Evolutionary conservation across 805 yeast species (phyloP).

Genomic region (Teunomyces funiuensis): DNA sequence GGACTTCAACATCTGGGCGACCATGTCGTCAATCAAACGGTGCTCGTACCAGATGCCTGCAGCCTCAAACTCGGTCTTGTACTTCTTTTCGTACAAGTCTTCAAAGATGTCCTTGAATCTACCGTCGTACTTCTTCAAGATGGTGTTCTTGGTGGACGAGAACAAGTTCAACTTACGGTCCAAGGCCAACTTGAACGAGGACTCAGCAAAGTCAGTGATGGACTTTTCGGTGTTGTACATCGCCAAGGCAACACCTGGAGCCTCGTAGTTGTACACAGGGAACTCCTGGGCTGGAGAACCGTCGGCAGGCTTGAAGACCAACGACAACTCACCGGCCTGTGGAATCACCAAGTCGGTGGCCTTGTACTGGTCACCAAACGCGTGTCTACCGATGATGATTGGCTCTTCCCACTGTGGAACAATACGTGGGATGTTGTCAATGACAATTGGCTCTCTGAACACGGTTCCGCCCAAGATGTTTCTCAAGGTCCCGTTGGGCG

Average conservation of each 20-base stretch:
- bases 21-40: slow-evolving; percentile 84
- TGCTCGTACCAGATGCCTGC: slow-evolving; percentile 73
- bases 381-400: slow-evolving; percentile 83
- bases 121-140: slow-evolving; percentile 79
- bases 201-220: slow-evolving; percentile 73
- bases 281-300: slow-evolving; percentile 49
- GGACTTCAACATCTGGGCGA: slow-evolving; percentile 84
- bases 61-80: slow-evolving; percentile 56
- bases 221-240: slow-evolving; percentile 85
- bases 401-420: slow-evolving; percentile 82
- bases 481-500: slow-evolving; percentile 84
- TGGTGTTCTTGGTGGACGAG: slow-evolving; percentile 77
- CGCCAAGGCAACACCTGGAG: slow-evolving; percentile 73
- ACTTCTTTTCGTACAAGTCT: slow-evolving; percentile 57
- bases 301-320: slow-evolving; percentile 63
- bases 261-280: slow-evolving; percentile 62
- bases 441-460: slow-evolving; percentile 80
- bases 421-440: slow-evolving; percentile 72
- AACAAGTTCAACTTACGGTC: slow-evolving; percentile 62
- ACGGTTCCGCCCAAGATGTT: slow-evolving; percentile 82
- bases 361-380: slow-evolving; percentile 82
- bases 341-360: slow-evolving; percentile 72
- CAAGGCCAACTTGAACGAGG: slow-evolving; percentile 75
- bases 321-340: slow-evolving; percentile 63
- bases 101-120: slow-evolving; percentile 79